phyloP scores from a whole-genome alignment of 768 basidiomycete genomes.

The Zangia roseola region DNA sequence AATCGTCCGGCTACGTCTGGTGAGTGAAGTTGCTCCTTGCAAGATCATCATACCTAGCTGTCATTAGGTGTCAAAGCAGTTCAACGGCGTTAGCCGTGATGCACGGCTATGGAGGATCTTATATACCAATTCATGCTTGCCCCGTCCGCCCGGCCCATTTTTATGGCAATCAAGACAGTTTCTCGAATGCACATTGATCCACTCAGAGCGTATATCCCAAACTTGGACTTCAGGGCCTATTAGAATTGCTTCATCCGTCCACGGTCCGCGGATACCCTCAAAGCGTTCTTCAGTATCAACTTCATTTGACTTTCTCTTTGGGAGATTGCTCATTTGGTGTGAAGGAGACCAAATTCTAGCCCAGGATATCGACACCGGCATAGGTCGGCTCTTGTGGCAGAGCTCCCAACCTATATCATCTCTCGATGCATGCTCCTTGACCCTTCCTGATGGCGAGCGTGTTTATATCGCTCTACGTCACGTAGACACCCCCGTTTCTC shows the following conservation, averaged over 20 bases:
- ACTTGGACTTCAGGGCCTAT: slow-evolving; percentile 21
- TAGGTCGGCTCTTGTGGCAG: slow-evolving; percentile 20
- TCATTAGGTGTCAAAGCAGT: slow-evolving; percentile 21
- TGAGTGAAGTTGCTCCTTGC: no score
- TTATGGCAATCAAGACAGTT: slow-evolving; percentile 18
- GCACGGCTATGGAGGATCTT: slow-evolving; percentile 17
- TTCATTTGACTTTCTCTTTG: slow-evolving; percentile 23
- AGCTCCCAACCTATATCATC: slow-evolving; percentile 16
- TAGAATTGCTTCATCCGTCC: slow-evolving; percentile 6
- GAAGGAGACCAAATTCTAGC: slow-evolving; percentile 20
- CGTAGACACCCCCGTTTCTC: slow-evolving; percentile 12
- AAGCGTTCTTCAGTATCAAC: slow-evolving; percentile 15
- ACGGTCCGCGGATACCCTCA: slow-evolving; percentile 15
- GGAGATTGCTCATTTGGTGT: slow-evolving; percentile 23
- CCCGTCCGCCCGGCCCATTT: slow-evolving; percentile 24
- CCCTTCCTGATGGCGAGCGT: slow-evolving; percentile 15
- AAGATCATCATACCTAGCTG: slow-evolving; percentile 16
- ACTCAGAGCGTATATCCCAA: slow-evolving; percentile 17
- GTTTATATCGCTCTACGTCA: slow-evolving; percentile 20
- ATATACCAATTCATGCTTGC: slow-evolving; percentile 14
- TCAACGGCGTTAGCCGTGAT: slow-evolving; percentile 15
- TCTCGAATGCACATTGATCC: slow-evolving; percentile 17
- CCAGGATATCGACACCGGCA: slow-evolving; percentile 21
- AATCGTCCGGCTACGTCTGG: no score
- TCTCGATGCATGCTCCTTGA: slow-evolving; percentile 18